Evolutionary conservation across 805 yeast species (phyloP).

Genomic region (Yarrowia deformans): DNA sequence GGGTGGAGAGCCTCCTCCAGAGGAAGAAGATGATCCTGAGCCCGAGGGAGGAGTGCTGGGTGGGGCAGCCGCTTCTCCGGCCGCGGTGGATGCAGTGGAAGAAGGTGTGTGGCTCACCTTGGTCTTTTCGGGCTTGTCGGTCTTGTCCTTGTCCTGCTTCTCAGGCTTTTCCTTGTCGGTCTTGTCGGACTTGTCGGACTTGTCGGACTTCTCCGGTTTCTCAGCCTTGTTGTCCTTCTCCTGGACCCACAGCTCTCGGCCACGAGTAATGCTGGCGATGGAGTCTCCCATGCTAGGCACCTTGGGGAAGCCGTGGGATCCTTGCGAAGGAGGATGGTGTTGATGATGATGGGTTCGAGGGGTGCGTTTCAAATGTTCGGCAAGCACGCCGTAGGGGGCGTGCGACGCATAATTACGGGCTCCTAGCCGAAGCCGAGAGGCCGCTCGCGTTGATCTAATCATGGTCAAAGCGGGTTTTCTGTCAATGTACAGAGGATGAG

Average conservation of each 20-base stretch:
- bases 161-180: constrained; percentile 27
- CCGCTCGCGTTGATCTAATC: constrained; percentile 38
- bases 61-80: constrained; percentile 17
- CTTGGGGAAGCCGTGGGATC: neutral
- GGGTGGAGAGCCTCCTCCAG: neutral
- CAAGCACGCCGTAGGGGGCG: constrained; percentile 22
- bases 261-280: constrained; percentile 21
- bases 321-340: neutral
- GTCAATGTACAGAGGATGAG: constrained; percentile 23
- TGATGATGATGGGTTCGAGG: neutral
- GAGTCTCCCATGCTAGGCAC: constrained; percentile 21
- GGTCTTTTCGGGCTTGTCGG: constrained; percentile 19
- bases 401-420: constrained; percentile 33
- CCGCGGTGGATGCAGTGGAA: constrained; percentile 19
- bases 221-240: constrained; percentile 30
- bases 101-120: constrained; percentile 5
- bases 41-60: constrained; percentile 14
- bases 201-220: constrained; percentile 6
- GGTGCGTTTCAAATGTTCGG: constrained; percentile 17
- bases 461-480: constrained; percentile 16
- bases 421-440: constrained; percentile 38
- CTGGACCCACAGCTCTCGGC: constrained; percentile 17
- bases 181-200: constrained; percentile 16
- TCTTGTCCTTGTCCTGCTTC: constrained; percentile 14
- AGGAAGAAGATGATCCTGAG: constrained; percentile 19